Evolutionary conservation across 345 rosid species (phyloP).

Genomic region (Eucalyptus paniculata): DNA sequence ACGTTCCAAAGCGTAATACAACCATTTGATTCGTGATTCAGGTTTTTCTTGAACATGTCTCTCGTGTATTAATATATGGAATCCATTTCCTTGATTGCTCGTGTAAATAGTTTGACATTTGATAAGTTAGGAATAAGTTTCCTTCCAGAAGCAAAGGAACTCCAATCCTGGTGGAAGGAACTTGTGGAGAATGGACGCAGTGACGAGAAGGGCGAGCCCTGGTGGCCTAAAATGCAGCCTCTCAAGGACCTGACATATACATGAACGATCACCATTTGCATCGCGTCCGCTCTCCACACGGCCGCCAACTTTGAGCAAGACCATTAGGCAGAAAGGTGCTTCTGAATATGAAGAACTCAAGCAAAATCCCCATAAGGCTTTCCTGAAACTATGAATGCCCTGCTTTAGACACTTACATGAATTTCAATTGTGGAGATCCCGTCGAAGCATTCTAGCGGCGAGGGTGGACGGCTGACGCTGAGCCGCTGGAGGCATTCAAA

Average conservation of each 20-base stretch:
- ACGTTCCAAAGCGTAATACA: not conserved
- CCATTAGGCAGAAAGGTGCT: not conserved
- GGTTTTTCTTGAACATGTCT: not conserved
- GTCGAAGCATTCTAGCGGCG: not conserved
- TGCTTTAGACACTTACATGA: not conserved
- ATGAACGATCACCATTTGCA: not conserved
- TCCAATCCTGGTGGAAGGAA: conserved; percentile 34
- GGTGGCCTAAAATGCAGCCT: conserved; percentile 19
- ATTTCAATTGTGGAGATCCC: not conserved
- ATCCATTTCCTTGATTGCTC: too few species aligned
- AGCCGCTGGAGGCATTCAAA: not conserved
- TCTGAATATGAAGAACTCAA: not conserved
- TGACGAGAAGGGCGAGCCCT: conserved; percentile 18
- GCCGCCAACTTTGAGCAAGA: not conserved
- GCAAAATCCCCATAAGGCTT: not conserved
- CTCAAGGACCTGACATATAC: not conserved
- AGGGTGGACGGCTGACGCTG: not conserved
- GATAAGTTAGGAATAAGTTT: too few species aligned
- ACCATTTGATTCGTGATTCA: not conserved
- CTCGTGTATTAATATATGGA: not conserved
- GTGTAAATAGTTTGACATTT: too few species aligned
- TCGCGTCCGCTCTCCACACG: not conserved
- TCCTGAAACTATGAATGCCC: not conserved
- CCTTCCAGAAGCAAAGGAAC: not conserved
- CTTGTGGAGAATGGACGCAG: conserved; percentile 14